These are phyloP conservation scores for Eimeria zaria DNA, from an alignment of 169 alveolate species.

Conservation along the genomic window DNA sequence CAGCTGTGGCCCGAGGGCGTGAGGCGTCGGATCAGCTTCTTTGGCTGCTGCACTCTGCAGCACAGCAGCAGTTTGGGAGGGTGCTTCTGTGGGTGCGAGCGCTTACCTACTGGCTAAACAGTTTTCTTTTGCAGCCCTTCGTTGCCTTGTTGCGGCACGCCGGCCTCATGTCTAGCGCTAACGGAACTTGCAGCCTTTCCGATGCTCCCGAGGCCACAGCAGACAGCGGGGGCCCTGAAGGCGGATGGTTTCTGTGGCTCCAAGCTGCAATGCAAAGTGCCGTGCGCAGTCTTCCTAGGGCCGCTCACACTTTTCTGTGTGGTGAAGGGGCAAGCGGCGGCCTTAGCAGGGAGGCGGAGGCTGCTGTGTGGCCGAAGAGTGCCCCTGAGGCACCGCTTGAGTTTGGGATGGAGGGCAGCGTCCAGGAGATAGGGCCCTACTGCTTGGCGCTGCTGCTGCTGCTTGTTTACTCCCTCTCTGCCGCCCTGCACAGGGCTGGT, in stretches of 20 bases:
- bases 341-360: neutral
- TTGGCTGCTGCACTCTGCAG: slow-evolving; percentile 58
- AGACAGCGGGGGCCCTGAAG: neutral
- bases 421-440: slow-evolving; percentile 48
- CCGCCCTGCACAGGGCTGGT: slow-evolving; percentile 25
- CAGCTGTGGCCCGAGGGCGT: slow-evolving; percentile 65
- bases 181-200: slow-evolving; percentile 50
- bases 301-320: slow-evolving; percentile 38
- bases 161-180: slow-evolving; percentile 33
- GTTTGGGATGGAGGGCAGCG: slow-evolving; percentile 29
- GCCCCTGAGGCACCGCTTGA: neutral
- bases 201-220: slow-evolving; percentile 12
- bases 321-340: neutral
- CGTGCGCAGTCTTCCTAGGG: slow-evolving; percentile 30
- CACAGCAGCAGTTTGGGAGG: slow-evolving; percentile 31
- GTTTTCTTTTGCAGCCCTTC: slow-evolving; percentile 24
- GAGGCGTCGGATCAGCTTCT: slow-evolving; percentile 51
- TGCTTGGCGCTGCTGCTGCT: slow-evolving; percentile 64
- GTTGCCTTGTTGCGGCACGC: slow-evolving; percentile 2
- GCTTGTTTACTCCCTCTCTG: slow-evolving; percentile 19
- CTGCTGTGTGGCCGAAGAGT: slow-evolving; percentile 7
- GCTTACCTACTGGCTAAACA: slow-evolving; percentile 5
- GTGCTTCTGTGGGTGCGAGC: slow-evolving; percentile 28
- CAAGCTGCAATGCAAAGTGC: slow-evolving; percentile 18
- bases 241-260: slow-evolving; percentile 42